Evolutionary conservation across 768 basidiomycete species (phyloP), one percentile per base, ranked within the genome.

Genomic region (Psilocybe tampanensis): DNA sequence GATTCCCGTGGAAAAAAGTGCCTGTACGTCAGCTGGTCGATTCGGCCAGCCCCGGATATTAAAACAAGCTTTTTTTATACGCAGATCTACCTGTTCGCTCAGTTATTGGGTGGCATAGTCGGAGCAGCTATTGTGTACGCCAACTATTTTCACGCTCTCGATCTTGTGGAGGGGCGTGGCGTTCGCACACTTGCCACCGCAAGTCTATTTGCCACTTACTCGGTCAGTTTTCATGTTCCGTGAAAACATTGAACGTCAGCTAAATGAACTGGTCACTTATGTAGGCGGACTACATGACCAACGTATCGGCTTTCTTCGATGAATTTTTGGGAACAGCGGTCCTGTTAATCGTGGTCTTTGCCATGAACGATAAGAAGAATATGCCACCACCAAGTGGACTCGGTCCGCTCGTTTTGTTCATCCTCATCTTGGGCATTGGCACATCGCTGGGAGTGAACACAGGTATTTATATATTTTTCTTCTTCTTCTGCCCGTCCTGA

Each of bases 1-100:
- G 78, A 44, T 92, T 94, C 70, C 89, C 92, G 0, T 89, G 89
- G 87, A 80, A 78, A 61, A 93, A 93, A 67, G 92, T 92, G 0
- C 92, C 92, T 0, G 78, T 66, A 32, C 39, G 66, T 56, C 19
- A 48, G n/a, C 45, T 32, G 23, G 34, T 2, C 42, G 24, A 34
- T 6, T n/a, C 44, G 33, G 24, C 19, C 29, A 32, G 41, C 19
- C 7, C 17, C 11, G 21, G 42, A 34, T 34, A 23, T 47, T 55
- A 21, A 52, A 18, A 15, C 26, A 42, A 3, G 21, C 19, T 22
- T 23, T 39, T 34, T 22, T 48, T 6, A 39, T 39, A 34, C 33
- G n/a, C 12, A 70, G 72, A 62, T 66, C 23, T 72, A 64, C 53
- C 70, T 69, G 49, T 50, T 67, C 24, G 80, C 86, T 0, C 89